Conservation (phyloP, 2,329 filamentous ascomycete species). For the Lithohypha guttulata region DNA sequence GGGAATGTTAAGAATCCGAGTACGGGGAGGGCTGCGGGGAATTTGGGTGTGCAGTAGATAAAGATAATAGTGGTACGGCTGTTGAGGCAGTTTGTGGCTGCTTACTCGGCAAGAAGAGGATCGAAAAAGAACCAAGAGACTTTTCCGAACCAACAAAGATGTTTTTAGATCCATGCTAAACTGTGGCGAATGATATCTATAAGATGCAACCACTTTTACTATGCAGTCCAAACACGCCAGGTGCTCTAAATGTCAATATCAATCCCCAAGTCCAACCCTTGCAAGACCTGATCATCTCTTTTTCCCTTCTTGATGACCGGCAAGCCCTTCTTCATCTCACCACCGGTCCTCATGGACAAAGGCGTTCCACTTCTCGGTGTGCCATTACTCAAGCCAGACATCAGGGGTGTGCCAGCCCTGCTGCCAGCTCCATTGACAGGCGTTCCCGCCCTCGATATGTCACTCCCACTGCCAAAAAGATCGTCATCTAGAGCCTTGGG, state of each 20-base stretch:
- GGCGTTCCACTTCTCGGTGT: slow-evolving; percentile 14
- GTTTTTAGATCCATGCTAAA: too few relatives aligned
- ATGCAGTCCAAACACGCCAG: too few relatives aligned
- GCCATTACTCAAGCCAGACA: slow-evolving; percentile 1
- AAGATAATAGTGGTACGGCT: too few relatives aligned
- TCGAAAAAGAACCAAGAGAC: too few relatives aligned
- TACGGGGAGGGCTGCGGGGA: background rate
- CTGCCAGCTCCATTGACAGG: slow-evolving; percentile 41
- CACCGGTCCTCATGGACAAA: slow-evolving; percentile 21
- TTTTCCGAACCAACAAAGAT: too few relatives aligned
- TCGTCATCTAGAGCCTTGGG: slow-evolving; percentile 31
- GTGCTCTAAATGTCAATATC: slow-evolving; percentile 81
- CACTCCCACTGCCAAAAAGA: slow-evolving; percentile 36
- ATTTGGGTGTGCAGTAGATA: background rate
- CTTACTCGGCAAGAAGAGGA: too few relatives aligned
- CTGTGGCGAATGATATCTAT: too few relatives aligned
- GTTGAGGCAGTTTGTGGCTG: too few relatives aligned
- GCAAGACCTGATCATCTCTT: slow-evolving; percentile 88
- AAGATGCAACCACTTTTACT: too few relatives aligned
- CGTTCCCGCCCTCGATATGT: slow-evolving; percentile 38
- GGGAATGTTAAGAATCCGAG: slow-evolving; percentile 12
- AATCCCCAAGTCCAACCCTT: slow-evolving; percentile 76
- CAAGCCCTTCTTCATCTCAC: slow-evolving; percentile 35
- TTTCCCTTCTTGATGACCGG: slow-evolving; percentile 65
- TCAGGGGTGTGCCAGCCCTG: slow-evolving; percentile 25